Base-by-base conservation (phyloP, 495 filamentous ascomycete species). In the Xylaria flabelliformis region DNA sequence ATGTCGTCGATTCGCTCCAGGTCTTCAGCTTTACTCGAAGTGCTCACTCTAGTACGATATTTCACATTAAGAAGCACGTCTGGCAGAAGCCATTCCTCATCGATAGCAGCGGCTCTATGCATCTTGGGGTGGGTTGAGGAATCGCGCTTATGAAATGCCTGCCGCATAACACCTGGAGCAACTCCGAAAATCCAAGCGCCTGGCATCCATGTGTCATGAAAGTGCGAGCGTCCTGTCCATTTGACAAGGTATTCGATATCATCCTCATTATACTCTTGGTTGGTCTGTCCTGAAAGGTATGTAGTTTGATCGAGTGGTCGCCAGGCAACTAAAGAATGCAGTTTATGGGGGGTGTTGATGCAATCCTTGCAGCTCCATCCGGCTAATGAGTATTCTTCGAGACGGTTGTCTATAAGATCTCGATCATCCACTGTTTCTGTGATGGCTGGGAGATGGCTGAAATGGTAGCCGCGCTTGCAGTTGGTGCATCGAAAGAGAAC, bases 161-260 rank as follows among this genome's bases (percentile, higher is more conserved):
- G 88, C 8, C 93, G 88, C 91, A 93, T 97, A 1, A 76, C 32
- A 6, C 79, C 64, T 21, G 83, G 80, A 55, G 87, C 87, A n/a
- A 91, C 82, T n/a, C 94, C 95, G 86, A 88, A 94, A 17, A 95
- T 87, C 97, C 97, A 99, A 32, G 90, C 86, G 9, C 96, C 97
- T 21, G 92, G 90, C 86, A 93, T 89, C 97, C 97, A 99, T 3
- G 80, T 83, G 29, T 90, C 91, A 66, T 91, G 91, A 74, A 89
- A 91, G 72, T 97, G 95, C 0, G 95, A 97, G 64, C 88, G 86
- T 0, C 83, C 77, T 46, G 91, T 88, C 91, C 94, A 98, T 79
- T 96, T 98, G 75, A 98, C 83, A 0, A 99, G 87, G 74, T 98
- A 98, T 75, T 97, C 94, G 55, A 94, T 91, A 5, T 93, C 83